Evolutionary conservation across 1,284 basidiomycete species (phyloP).

Genomic region (Sphagnurus paluster): DNA sequence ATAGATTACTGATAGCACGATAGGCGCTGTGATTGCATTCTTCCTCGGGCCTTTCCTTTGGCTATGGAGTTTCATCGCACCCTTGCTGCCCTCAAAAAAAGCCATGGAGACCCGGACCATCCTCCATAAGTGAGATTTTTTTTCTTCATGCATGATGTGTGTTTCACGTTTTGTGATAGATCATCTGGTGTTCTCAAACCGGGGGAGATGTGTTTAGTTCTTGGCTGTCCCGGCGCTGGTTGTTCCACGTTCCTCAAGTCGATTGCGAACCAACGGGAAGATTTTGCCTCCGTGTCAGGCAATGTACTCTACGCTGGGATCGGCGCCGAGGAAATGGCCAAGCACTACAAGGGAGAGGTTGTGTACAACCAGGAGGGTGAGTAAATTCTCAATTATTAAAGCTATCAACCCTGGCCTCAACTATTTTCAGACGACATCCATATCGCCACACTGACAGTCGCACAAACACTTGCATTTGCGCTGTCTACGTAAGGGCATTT

Average conservation of each 20-base stretch:
- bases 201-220: constrained; percentile 66
- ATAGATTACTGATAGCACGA: constrained; percentile 22
- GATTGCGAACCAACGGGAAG: constrained; percentile 70
- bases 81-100: constrained; percentile 51
- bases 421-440: constrained; percentile 83
- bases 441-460: constrained; percentile 76
- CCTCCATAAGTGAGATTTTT: constrained; percentile 56
- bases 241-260: constrained; percentile 81
- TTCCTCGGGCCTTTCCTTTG: constrained; percentile 54
- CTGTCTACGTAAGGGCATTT: constrained; percentile 52
- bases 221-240: constrained; percentile 82
- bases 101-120: constrained; percentile 52
- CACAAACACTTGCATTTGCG: constrained; percentile 68
- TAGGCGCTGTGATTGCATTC: constrained; percentile 64
- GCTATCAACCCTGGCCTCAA: constrained; percentile 1
- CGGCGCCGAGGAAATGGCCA: constrained; percentile 60
- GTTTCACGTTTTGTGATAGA: constrained; percentile 38
- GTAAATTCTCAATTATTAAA: constrained; percentile 16
- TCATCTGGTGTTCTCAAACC: constrained; percentile 75
- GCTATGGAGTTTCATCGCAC: constrained; percentile 48
- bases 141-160: constrained; percentile 22
- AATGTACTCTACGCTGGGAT: constrained; percentile 77
- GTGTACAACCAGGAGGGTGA: constrained; percentile 80
- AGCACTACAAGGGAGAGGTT: constrained; percentile 79
- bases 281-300: constrained; percentile 62